Conservation (phyloP, 1,139 yeast species). For the Lodderomyces oxycetoniae region DNA sequence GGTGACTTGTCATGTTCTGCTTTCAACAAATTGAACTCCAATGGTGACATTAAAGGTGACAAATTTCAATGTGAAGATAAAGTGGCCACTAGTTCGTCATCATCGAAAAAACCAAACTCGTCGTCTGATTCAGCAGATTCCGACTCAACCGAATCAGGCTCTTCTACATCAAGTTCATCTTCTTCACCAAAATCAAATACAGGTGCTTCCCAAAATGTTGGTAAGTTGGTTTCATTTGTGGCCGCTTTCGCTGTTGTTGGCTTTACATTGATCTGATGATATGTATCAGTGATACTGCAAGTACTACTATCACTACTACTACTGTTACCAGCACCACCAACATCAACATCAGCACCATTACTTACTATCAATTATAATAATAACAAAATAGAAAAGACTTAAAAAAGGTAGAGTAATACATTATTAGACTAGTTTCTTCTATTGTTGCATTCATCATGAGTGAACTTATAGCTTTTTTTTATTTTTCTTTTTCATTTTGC, state of each 20-base stretch:
- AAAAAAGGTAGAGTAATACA: too few relatives aligned
- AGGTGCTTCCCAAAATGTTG: conserved; percentile 29
- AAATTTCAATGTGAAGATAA: conserved; percentile 77
- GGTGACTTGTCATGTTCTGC: conserved; percentile 77
- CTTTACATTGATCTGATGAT: conserved; percentile 54
- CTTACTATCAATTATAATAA: too few relatives aligned
- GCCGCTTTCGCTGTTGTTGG: conserved; percentile 62
- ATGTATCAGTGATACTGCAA: too few relatives aligned
- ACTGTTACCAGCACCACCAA: too few relatives aligned
- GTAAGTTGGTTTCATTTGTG: conserved; percentile 47
- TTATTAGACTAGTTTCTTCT: too few relatives aligned
- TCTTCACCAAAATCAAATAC: conserved; percentile 15
- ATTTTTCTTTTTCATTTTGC: background rate
- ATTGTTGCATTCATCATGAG: too few relatives aligned
- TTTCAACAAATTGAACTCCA: conserved; percentile 61
- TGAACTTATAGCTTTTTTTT: background rate
- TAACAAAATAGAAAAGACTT: too few relatives aligned
- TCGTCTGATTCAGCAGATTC: conserved; percentile 27
- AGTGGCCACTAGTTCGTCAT: conserved; percentile 40
- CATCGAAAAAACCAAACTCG: conserved; percentile 38
- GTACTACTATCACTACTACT: too few relatives aligned
- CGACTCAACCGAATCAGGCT: conserved; percentile 23
- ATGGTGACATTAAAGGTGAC: conserved; percentile 87
- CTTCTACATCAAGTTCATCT: conserved; percentile 18
- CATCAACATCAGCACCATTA: too few relatives aligned